phyloP scores from a whole-genome alignment of 352 stramenopile species.

The Phytopythium boreale region DNA sequence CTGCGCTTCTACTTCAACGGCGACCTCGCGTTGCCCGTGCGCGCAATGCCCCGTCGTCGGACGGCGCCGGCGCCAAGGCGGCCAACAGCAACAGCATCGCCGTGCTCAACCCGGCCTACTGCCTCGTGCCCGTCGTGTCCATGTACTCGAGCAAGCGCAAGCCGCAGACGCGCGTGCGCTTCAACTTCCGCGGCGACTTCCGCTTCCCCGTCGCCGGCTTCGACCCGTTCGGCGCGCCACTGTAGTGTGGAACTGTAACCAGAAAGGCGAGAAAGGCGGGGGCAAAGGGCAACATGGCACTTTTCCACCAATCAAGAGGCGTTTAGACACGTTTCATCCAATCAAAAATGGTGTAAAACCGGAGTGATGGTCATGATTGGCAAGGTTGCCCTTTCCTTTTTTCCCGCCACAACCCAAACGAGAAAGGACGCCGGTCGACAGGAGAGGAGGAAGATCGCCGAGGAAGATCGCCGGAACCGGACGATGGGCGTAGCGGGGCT shows the following conservation, averaged over 20 bases:
- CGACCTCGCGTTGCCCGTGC: conserved; percentile 46
- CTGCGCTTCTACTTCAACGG: conserved; percentile 80
- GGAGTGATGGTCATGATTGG: background rate
- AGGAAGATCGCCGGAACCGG: background rate
- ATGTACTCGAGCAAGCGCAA: conserved; percentile 77
- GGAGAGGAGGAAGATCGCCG: conserved; percentile 4
- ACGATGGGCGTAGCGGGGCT: conserved; percentile 71
- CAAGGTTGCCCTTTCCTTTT: background rate
- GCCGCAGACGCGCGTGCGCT: conserved; percentile 61
- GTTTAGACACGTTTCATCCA: conserved; percentile 8
- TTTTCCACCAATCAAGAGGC: background rate
- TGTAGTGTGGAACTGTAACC: conserved; percentile 31
- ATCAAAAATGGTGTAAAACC: conserved; percentile 2
- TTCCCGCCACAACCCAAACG: too few species aligned
- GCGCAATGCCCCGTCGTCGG: background rate
- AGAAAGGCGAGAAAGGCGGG: too few species aligned
- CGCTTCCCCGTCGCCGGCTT: conserved; percentile 62
- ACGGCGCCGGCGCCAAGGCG: background rate
- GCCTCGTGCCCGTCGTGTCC: conserved; percentile 60
- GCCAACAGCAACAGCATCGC: conserved; percentile 16
- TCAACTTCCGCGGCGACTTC: conserved; percentile 80
- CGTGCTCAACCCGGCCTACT: conserved; percentile 60
- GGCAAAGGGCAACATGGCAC: background rate
- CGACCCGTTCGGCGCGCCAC: conserved; percentile 63
- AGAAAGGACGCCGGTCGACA: background rate